Base-by-base conservation (phyloP, 2,329 filamentous ascomycete genomes). In the Plectosphaerella sp. region DNA sequence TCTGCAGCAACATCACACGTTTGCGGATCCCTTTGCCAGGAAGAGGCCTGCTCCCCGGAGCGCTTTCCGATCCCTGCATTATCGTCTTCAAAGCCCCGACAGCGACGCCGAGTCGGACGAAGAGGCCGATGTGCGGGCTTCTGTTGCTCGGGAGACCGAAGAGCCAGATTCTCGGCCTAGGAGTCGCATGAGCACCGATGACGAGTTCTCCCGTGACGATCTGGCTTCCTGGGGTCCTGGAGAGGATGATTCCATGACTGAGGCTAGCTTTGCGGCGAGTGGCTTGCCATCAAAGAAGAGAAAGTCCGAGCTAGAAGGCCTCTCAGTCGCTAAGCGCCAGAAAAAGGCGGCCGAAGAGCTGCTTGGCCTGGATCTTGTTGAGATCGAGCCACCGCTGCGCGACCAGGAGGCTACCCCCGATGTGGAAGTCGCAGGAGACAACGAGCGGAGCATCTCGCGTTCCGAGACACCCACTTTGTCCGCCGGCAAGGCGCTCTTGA, bases 41-140 rank as follows among this genome's bases (percentile, higher is more conserved):
- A 77, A 79, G 57, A 89, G 80, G 66, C 84, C 80, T 70, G 61
- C 81, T 57, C 65, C 70, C 14, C 74, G 75, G 43, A 85, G 84
- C 55, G 80, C 84, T 22, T 84, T 91, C 66, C 84, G 91, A 50
- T 89, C 90, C 7, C 78, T 97, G 16, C 91, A 96, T 65, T 88
- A 96, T 69, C 83, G 86, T 35, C 76, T 94, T 56, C 81, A 88
- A 58, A 82, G 86, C 58, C 82, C 88, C 63, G 83, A 87, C 56
- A 88, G 88, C 57, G 87, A 90, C 42, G 88, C 88, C n/a, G 90
- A 97, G 66, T 95, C 91, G 0, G 92, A 96, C 58, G 92, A 95
- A 59, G 91, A 97, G 52, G 74, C 69, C 2, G 80, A 83, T 57
- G 81, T 81, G 46, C 71, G 73, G 39, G 72, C 72, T 35, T 83